phyloP scores from a whole-genome alignment of 2,329 filamentous ascomycete species.

The Ophiostoma fasciatum region DNA sequence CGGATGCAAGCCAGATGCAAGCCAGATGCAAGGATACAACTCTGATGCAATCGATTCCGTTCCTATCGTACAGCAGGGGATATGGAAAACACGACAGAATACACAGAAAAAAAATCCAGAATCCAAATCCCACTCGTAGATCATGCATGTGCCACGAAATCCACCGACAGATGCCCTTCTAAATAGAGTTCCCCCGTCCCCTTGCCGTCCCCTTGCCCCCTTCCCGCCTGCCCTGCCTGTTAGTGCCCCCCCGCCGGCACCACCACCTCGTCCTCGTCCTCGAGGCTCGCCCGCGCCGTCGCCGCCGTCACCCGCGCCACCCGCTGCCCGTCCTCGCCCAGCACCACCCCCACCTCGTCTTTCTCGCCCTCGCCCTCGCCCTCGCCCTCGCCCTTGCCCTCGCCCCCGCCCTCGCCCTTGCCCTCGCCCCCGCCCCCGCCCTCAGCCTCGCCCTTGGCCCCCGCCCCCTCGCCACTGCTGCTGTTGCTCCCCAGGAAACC shows the following conservation, averaged over 20 bases:
- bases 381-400: slow-evolving; percentile 12
- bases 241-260: slow-evolving; percentile 10
- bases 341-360: slow-evolving; percentile 15
- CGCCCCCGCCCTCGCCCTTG: background rate
- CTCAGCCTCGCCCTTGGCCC: slow-evolving; percentile 14
- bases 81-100: no score
- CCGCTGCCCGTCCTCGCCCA: slow-evolving; percentile 26
- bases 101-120: no score
- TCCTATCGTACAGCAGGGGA: no score
- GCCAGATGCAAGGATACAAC: no score
- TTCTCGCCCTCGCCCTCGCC: slow-evolving; percentile 11
- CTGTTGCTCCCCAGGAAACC: slow-evolving; percentile 13
- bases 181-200: no score
- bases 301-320: slow-evolving; percentile 36
- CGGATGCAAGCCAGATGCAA: no score
- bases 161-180: no score
- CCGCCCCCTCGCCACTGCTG: background rate
- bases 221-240: no score
- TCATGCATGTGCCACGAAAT: no score
- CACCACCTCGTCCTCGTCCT: slow-evolving; percentile 38
- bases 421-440: background rate
- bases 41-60: no score
- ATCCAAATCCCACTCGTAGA: no score
- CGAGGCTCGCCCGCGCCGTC: slow-evolving; percentile 39
- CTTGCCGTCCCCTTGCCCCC: no score